Evolutionary conservation across 208 protist species (phyloP).

Genomic region (Acanthamoeba lenticulata): DNA sequence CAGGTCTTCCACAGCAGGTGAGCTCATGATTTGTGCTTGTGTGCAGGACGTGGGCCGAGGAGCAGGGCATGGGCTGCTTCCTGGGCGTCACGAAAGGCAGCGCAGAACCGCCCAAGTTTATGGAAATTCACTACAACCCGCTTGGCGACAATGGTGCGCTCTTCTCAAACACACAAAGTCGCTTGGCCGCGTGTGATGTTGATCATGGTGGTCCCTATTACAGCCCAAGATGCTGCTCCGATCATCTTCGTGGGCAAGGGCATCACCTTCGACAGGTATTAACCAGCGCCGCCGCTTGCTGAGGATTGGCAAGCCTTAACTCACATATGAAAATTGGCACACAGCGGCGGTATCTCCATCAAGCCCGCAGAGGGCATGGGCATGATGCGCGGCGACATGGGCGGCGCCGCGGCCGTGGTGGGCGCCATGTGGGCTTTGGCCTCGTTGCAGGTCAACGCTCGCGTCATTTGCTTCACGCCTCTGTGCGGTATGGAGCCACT

Average conservation of each 20-base stretch:
- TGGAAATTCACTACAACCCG: constrained; percentile 73
- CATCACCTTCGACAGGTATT: constrained; percentile 81
- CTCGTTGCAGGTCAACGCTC: constrained; percentile 51
- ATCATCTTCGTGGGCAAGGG: constrained; percentile 82
- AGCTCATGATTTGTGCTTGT: background rate
- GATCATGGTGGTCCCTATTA: background rate
- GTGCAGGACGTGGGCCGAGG: constrained; percentile 68
- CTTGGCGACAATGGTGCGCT: background rate
- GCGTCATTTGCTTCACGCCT: constrained; percentile 74
- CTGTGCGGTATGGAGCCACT: constrained; percentile 56
- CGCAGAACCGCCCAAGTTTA: constrained; percentile 70
- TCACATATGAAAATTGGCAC: background rate
- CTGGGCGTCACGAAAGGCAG: constrained; percentile 75
- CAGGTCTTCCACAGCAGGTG: background rate
- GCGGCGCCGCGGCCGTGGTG: constrained; percentile 79
- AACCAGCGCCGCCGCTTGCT: background rate
- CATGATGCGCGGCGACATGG: constrained; percentile 86
- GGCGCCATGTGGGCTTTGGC: constrained; percentile 67
- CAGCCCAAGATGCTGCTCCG: background rate
- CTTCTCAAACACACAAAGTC: background rate
- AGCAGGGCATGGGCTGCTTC: constrained; percentile 85
- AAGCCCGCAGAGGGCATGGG: constrained; percentile 82
- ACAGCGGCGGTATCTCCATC: constrained; percentile 79
- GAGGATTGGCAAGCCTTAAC: background rate
- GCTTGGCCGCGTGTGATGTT: background rate